A percentile compares a stretch with the other conserved stretches of the same genome.
Evolutionary conservation across 306 rosid species (phyloP).

Genomic region (Begonia loranthoides): DNA sequence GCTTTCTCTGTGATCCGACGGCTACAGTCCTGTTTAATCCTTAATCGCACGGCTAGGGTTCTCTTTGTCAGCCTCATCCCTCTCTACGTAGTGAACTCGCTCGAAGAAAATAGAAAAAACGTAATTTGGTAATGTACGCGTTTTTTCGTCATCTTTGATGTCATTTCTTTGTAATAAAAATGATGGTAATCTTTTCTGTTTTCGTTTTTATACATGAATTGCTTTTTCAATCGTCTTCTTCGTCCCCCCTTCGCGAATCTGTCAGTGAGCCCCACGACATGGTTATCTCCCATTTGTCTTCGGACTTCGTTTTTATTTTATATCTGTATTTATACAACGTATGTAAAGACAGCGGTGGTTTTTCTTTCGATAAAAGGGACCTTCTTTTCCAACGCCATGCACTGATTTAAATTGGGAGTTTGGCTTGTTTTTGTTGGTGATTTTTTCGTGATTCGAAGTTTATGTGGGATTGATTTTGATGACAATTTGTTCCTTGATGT

Average conservation of each 20-base stretch:
- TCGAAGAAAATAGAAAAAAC: neutral
- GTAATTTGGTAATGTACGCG: constrained; percentile 5
- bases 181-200: neutral
- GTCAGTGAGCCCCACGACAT: constrained; percentile 19
- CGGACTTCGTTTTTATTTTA: no score
- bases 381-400: no score
- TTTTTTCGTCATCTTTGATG: constrained; percentile 13
- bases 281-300: neutral
- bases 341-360: no score
- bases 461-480: no score
- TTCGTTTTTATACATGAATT: neutral
- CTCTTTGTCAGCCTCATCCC: constrained; percentile 35
- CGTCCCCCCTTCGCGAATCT: constrained; percentile 5
- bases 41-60: constrained; percentile 53
- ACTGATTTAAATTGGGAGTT: no score
- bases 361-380: no score
- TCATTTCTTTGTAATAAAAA: constrained; percentile 10
- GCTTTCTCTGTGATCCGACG: constrained; percentile 51
- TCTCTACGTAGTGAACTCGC: constrained; percentile 40
- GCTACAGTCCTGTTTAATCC: constrained; percentile 46
- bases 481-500: no score
- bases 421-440: no score
- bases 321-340: no score
- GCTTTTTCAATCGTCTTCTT: neutral
- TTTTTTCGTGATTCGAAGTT: no score